Base-by-base conservation (phyloP, 306 rosid genomes). In the Rosa persica region DNA sequence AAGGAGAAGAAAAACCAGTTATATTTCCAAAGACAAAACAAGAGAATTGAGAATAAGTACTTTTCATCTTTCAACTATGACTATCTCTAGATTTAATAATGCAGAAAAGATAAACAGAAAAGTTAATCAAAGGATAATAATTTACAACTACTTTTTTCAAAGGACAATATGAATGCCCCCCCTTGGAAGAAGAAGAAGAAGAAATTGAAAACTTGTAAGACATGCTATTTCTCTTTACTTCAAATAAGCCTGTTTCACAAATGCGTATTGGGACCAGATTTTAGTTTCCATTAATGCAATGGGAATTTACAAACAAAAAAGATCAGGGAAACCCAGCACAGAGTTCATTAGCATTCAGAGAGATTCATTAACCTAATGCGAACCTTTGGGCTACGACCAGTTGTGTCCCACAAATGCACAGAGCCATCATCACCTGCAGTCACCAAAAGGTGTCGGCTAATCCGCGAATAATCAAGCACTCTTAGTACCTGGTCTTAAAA, bases 341-440 rank as follows among this genome's bases (percentile, higher is more conserved):
- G 8, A 34, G 22, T 23, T 60, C 20, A 40, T 39, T 78, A 47
- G 40, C 51, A 51, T 11, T 39, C 66, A 66, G 44, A 60, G 40
- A 73, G 42, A 75, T 44, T 47, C 58, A 34, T 43, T 44, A 76
- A 51, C 67, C 52, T 51, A 79, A 54, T 64, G 57, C 83, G 65
- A 79, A 96, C 99, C 98, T 93, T 96, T 70, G 99, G 99, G 78
- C 79, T 89, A 78, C 98, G 96, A 36, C 97, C 94, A 58, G 98
- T 96, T 49, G 98, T 88, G 86, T 96, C 99, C 99, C 99, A 96
- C 87, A 96, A 84, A 89, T 93, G 98, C 44, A 91, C 88, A 4
- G 96, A 90, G 73, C 99, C 99, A 72, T 93, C 98, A 74, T 96
- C 99, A 84, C 99, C 99, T 75, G 99, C 97, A 51, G 98, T 96